Evolutionary conservation across 1,284 basidiomycete species (phyloP).

Genomic region (Irpex rosettiformis): DNA sequence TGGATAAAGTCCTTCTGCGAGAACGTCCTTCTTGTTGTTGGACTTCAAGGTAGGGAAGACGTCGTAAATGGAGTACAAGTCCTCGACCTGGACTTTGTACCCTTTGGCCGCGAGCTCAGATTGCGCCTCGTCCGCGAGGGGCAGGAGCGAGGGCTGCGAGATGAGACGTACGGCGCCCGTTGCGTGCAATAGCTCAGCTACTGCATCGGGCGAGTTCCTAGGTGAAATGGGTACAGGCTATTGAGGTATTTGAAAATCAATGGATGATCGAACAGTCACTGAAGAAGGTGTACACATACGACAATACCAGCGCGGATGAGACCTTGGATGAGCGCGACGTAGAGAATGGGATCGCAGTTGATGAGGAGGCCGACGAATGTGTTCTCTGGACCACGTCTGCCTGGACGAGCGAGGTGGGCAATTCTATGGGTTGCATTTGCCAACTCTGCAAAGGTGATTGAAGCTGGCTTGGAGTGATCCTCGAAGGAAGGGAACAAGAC

Average conservation of each 20-base stretch:
- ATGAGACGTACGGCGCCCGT: conserved; percentile 14
- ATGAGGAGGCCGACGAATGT: conserved; percentile 30
- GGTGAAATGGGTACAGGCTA: conserved; percentile 25
- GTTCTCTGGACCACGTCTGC: conserved; percentile 11
- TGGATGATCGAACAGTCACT: background rate
- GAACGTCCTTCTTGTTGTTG: background rate
- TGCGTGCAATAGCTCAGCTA: conserved; percentile 14
- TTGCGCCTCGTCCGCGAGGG: conserved; percentile 7
- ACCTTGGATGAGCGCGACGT: conserved; percentile 28
- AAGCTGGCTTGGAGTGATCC: background rate
- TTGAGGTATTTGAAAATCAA: background rate
- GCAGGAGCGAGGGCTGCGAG: conserved; percentile 7
- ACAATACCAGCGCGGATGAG: conserved; percentile 30
- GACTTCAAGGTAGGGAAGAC: conserved; percentile 13
- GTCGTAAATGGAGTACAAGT: conserved; percentile 11
- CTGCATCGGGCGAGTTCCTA: conserved; percentile 15
- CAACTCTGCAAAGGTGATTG: conserved; percentile 13
- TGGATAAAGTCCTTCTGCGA: conserved; percentile 8
- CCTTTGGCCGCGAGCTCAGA: conserved; percentile 1
- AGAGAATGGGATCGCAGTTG: conserved; percentile 28
- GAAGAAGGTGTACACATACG: conserved; percentile 10
- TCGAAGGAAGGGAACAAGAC: conserved; percentile 9
- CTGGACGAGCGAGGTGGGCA: conserved; percentile 6
- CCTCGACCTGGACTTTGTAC: conserved; percentile 9
- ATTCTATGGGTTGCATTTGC: conserved; percentile 10